Evolutionary conservation across 2,329 filamentous ascomycete species (phyloP), one percentile per base, ranked within the genome.

Genomic region (Xylariomycetidae sp.): DNA sequence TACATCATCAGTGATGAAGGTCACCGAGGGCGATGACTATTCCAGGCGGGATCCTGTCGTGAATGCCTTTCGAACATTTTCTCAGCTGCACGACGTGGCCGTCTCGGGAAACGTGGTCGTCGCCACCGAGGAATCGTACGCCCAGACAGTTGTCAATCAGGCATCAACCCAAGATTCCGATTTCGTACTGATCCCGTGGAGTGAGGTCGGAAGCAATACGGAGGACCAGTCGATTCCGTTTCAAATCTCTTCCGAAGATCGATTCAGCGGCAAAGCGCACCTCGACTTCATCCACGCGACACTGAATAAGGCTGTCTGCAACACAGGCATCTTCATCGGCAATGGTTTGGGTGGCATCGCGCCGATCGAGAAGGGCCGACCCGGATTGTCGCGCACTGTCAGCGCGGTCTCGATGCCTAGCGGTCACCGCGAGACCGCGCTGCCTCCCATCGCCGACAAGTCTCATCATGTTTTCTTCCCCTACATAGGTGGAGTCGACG

Each of bases 1-100:
- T 72, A 85, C 87, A 26, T 96, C 90, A 1, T 89, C 88, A 13
- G 90, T 96, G 49, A 97, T 97, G 90, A 83, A 87, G 49, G 87
- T 94, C 9, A 82, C 88, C 0, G 88, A 94, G 52, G 72, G 82
- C 3, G 83, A 88, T 25, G 86, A 92, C 30, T 74, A 80, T 40
- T 75, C 76, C 16, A 69, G 74, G 6, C 73, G 76, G 49, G 90
- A 97, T 50, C 88, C 90, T 0, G 82, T 97, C 4, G 79, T 96
- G 34, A 95, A 94, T 54, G 85, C 87, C 1, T 96, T 96, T 71
- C 79, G 85, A 30, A 87, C 88, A 0, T 89, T 96, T 48, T 88
- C 87, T 2, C 83, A 85, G 42, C 76, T 95, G 25, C 80, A 92
- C 53, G 86, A 89, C 42, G 72, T 96, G 2, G 80, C 87, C 1